Evolutionary conservation across 2,329 filamentous ascomycete species (phyloP).

Genomic region (Fusarium nygamai): DNA sequence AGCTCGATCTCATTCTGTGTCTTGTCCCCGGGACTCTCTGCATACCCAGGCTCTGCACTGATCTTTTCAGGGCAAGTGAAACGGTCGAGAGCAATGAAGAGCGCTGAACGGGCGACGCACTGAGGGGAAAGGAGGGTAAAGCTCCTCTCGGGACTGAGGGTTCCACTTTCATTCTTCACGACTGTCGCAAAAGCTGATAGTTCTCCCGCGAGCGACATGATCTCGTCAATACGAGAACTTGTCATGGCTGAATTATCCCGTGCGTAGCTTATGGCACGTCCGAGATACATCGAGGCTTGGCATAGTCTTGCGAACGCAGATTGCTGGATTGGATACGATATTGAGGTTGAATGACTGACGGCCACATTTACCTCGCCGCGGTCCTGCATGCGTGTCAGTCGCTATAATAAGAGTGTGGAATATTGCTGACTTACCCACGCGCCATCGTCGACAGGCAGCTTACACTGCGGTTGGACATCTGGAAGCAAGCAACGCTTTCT

Average conservation of each 20-base stretch:
- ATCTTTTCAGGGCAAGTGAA: neutral
- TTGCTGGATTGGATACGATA: accelerated
- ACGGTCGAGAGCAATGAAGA: neutral
- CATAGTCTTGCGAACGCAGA: neutral
- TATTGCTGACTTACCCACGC: neutral
- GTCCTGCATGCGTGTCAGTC: accelerated
- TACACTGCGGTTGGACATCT: accelerated
- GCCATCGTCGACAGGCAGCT: neutral
- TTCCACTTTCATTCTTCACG: neutral
- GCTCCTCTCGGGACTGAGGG: accelerated
- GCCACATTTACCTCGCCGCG: neutral
- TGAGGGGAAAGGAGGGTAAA: accelerated
- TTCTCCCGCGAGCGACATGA: neutral
- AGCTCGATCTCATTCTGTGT: neutral
- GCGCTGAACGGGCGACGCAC: accelerated
- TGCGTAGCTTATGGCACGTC: neutral
- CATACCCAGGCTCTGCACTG: neutral
- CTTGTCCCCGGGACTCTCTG: neutral
- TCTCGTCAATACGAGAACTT: neutral
- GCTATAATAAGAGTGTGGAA: accelerated
- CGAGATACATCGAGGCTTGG: neutral
- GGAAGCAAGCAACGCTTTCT: neutral
- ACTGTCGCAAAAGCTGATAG: neutral
- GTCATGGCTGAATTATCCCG: neutral
- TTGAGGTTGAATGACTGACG: neutral